Percentiles rank a stretch among this genome's conserved stretches.
Conservation (phyloP, 2,329 filamentous ascomycete genomes). For the Pseudonectria foliicola region DNA sequence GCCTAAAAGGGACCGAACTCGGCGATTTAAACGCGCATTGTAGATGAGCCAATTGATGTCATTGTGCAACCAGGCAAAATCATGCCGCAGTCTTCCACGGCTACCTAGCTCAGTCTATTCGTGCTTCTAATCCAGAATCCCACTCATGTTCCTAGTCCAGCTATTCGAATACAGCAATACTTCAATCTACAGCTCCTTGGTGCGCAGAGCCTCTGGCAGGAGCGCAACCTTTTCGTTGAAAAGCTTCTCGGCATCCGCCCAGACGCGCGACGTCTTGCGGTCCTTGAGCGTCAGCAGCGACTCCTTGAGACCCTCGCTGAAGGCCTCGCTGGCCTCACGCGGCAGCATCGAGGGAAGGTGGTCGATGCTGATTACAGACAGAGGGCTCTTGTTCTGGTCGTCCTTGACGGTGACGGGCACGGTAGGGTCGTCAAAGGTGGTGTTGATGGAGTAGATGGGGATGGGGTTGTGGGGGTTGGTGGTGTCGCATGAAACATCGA, state of each 20-base stretch:
- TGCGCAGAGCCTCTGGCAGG: constrained; percentile 17
- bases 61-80: neutral
- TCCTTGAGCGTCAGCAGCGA: constrained; percentile 72
- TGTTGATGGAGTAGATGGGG: constrained; percentile 78
- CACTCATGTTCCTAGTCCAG: constrained; percentile 2
- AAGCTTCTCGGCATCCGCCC: constrained; percentile 75
- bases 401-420: constrained; percentile 60
- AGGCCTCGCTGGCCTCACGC: constrained; percentile 79
- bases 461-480: constrained; percentile 65
- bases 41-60: too few species aligned
- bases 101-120: neutral
- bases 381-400: constrained; percentile 41
- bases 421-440: constrained; percentile 83
- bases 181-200: constrained; percentile 14
- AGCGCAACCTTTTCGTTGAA: constrained; percentile 68
- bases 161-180: constrained; percentile 1
- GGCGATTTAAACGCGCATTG: too few species aligned
- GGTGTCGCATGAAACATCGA: constrained; percentile 71
- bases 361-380: constrained; percentile 83
- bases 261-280: constrained; percentile 66
- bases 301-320: constrained; percentile 71
- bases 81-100: neutral
- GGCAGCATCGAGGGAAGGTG: constrained; percentile 79
- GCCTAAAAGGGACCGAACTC: too few species aligned
- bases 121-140: neutral